These are phyloP conservation scores for Lactarius tabidus DNA, from an alignment of 768 basidiomycete genomes.

Conservation along the genomic window DNA sequence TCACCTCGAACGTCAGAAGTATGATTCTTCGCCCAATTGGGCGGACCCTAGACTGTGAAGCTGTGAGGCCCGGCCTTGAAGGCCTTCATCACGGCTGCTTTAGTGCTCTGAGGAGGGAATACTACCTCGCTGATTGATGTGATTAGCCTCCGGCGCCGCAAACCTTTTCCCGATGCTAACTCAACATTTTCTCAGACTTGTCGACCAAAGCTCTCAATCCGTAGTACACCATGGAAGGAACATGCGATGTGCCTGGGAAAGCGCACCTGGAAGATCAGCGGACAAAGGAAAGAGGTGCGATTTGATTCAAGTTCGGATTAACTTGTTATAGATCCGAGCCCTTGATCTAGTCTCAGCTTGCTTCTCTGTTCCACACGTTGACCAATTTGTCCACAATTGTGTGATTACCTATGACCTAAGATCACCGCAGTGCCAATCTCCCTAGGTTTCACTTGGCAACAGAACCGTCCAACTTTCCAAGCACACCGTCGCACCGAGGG, in stretches of 20 bases:
- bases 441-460: background rate
- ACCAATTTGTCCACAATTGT: background rate
- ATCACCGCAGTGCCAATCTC: background rate
- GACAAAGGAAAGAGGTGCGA: too few species aligned
- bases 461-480: background rate
- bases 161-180: too few species aligned
- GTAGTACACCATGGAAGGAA: background rate
- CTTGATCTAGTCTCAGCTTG: background rate
- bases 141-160: too few species aligned
- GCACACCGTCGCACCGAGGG: background rate
- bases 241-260: background rate
- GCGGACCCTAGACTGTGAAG: too few species aligned
- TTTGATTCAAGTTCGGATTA: too few species aligned
- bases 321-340: too few species aligned
- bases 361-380: background rate
- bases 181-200: background rate
- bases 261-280: background rate
- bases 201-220: background rate
- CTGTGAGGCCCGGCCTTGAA: too few species aligned
- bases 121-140: too few species aligned
- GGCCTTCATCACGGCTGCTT: too few species aligned
- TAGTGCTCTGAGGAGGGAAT: too few species aligned
- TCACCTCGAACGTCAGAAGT: too few species aligned
- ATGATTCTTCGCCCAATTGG: too few species aligned
- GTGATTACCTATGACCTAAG: background rate